Evolutionary conservation across 2,329 filamentous ascomycete genomes (phyloP).

Genomic region (Trichoderma sp.): DNA sequence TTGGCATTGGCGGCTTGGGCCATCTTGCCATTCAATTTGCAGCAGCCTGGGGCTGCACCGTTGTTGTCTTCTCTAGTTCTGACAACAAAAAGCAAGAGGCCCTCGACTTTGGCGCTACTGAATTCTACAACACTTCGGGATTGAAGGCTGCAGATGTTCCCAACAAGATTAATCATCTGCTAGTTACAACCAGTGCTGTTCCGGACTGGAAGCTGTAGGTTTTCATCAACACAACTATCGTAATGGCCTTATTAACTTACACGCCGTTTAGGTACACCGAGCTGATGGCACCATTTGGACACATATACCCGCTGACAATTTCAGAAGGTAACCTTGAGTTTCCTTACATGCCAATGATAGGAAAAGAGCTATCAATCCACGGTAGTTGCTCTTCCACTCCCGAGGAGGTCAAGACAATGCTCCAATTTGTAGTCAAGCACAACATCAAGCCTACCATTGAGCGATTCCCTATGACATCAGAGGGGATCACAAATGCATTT

Average conservation of each 20-base stretch:
- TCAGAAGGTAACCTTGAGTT: not conserved
- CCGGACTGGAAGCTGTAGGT: not conserved
- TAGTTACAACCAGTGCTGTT: not conserved
- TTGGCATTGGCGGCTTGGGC: not conserved
- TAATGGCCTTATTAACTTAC: not conserved
- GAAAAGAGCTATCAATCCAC: not conserved
- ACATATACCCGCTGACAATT: not conserved
- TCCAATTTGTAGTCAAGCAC: not conserved
- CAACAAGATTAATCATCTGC: not conserved
- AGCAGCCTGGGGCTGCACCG: not conserved
- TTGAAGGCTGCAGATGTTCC: not conserved
- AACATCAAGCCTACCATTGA: not conserved
- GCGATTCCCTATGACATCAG: not conserved
- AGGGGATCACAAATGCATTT: not conserved
- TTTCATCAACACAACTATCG: not conserved
- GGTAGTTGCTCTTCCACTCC: not conserved
- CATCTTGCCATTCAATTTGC: conserved; percentile 7
- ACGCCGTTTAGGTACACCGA: not conserved
- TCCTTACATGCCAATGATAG: not conserved
- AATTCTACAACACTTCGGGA: not conserved
- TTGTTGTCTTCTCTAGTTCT: not conserved
- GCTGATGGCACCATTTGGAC: not conserved
- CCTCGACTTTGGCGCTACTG: not conserved
- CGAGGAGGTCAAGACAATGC: not conserved
- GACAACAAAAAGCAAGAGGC: not conserved